Base-by-base conservation (phyloP, 345 rosid species). In the Nephelium lappaceum region DNA sequence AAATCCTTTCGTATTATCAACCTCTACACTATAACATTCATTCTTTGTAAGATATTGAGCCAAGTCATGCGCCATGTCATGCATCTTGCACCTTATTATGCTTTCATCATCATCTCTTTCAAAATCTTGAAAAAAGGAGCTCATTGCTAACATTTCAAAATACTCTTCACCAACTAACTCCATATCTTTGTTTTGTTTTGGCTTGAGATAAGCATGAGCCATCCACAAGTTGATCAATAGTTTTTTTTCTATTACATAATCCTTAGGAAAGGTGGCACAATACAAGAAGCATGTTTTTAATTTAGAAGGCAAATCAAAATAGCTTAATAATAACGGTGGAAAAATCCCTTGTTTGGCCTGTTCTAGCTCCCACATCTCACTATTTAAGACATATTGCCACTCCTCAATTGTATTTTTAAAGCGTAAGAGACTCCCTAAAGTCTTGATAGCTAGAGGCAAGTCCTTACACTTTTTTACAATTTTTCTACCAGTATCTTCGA, bases 311-410 rank as follows among this genome's bases (percentile, higher is more conserved):
- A 63, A 63, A 25, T 63, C 19, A 63, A 24, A 27, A 63, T 63
- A 63, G 41, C 67, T 63, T 15, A 63, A 6, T 25, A 63, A 24
- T 24, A 63, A 25, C 1, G 67, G 67, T 6, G 41, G 0, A 1
- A 63, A 63, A 24, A 63, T 31, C 6, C 8, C 16, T 5, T 25
- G 25, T 11, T 63, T 24, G 0, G 8, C 45, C 23, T 15, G 23
- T 65, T 65, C 68, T 55, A 55, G 23, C 15, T 65, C 14, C 70
- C 70, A 67, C 11, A 67, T 5, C 24, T 67, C 41, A 64, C 68
- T 64, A 27, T 64, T n/a, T 14, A 14, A 64, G 10, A 31, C 42
- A 11, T 3, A 0, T 27, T 64, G 41, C 42, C 68, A 64, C 19
- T 64, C 19, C 15, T 27, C n/a, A 63, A 5, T 6, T 14, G 8